Evolutionary conservation across 2,329 filamentous ascomycete genomes (phyloP).

Genomic region (Rhynchosporium agropyri): DNA sequence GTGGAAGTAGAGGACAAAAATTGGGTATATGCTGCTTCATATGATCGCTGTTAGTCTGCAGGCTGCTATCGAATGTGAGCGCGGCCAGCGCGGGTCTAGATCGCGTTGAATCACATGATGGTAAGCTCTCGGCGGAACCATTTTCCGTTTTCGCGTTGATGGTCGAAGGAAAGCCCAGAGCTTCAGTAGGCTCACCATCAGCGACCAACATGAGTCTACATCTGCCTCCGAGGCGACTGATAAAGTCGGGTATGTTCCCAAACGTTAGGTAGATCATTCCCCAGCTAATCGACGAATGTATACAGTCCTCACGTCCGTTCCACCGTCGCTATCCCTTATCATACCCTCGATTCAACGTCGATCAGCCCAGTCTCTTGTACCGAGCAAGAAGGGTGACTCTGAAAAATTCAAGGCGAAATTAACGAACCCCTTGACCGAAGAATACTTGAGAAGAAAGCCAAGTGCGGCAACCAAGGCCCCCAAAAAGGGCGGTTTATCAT

Average conservation of each 20-base stretch:
- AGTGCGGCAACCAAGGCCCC: conserved; percentile 44
- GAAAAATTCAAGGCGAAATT: conserved; percentile 19
- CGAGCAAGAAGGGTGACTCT: conserved; percentile 17
- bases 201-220: conserved; percentile 61
- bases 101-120: conserved; percentile 4
- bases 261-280: conserved; percentile 8
- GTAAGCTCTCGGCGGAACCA: background rate
- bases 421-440: conserved; percentile 62
- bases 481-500: conserved; percentile 49
- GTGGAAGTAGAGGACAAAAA: background rate
- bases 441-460: conserved; percentile 50
- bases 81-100: conserved; percentile 4
- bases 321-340: conserved; percentile 46
- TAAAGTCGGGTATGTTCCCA: conserved; percentile 57
- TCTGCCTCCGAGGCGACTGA: conserved; percentile 63
- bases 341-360: conserved; percentile 37
- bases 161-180: background rate
- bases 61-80: background rate
- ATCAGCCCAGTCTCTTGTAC: conserved; percentile 30
- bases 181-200: conserved; percentile 19
- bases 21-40: background rate
- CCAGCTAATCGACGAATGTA: conserved; percentile 35
- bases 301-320: conserved; percentile 40
- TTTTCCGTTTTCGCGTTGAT: conserved; percentile 7
- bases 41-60: background rate